These are phyloP conservation scores for Juncus inflexus DNA, from an alignment of 176 grass and related monocot genomes.

Conservation along the genomic window DNA sequence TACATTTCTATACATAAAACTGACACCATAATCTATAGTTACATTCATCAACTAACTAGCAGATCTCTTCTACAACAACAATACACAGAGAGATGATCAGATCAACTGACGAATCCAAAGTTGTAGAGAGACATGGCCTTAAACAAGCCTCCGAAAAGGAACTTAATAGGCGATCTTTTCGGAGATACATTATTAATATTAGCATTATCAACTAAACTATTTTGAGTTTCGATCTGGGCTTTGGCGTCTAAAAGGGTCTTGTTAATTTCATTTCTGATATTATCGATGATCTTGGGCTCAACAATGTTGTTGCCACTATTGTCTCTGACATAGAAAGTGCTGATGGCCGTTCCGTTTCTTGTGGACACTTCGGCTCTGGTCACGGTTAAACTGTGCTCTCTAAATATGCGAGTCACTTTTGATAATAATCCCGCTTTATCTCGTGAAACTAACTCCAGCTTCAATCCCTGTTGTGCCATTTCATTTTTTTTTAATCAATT, in stretches of 20 bases:
- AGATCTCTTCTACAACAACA: too few relatives aligned
- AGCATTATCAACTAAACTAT: neutral
- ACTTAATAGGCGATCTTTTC: constrained; percentile 55
- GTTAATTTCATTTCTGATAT: constrained; percentile 57
- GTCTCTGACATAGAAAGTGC: constrained; percentile 68
- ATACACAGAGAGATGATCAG: too few relatives aligned
- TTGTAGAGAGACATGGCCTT: constrained; percentile 52
- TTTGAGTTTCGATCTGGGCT: constrained; percentile 38
- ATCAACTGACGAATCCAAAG: constrained; percentile 9
- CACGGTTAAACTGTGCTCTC: constrained; percentile 72
- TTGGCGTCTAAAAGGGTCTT: constrained; percentile 50
- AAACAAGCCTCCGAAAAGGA: constrained; percentile 69
- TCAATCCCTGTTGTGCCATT: constrained; percentile 47
- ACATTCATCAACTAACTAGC: too few relatives aligned
- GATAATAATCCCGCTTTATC: constrained; percentile 65
- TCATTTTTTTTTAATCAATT: neutral
- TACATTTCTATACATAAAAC: too few relatives aligned
- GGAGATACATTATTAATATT: constrained; percentile 8
- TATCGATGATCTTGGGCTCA: constrained; percentile 56
- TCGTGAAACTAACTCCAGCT: constrained; percentile 62
- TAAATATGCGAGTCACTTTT: constrained; percentile 82
- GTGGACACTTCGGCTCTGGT: constrained; percentile 64
- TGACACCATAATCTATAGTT: too few relatives aligned
- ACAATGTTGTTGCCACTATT: constrained; percentile 40
- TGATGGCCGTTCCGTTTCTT: constrained; percentile 46